phyloP scores from a whole-genome alignment of 2,329 filamentous ascomycete species.

The Colletotrichum navitas region DNA sequence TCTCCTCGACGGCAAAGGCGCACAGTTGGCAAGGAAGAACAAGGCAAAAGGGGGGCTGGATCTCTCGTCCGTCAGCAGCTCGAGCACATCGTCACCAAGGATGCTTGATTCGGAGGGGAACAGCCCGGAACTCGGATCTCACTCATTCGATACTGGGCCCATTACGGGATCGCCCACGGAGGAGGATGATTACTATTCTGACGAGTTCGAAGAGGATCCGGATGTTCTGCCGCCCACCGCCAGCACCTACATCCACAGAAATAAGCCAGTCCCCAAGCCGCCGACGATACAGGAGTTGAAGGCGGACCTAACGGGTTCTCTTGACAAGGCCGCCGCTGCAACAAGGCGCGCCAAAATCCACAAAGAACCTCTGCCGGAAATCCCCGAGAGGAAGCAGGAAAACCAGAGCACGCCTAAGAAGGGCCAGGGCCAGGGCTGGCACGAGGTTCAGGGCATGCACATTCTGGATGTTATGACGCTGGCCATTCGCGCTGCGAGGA shows the following conservation, averaged over 20 bases:
- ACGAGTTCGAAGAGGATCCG: conserved; percentile 75
- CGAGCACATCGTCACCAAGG: conserved; percentile 53
- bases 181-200: conserved; percentile 63
- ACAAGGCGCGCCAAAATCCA: conserved; percentile 69
- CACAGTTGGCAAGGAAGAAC: conserved; percentile 81
- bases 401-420: conserved; percentile 45
- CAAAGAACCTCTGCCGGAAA: conserved; percentile 44
- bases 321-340: conserved; percentile 77
- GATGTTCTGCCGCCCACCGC: conserved; percentile 96
- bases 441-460: conserved; percentile 91
- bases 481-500: conserved; percentile 94
- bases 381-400: conserved; percentile 2
- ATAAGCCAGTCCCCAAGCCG: conserved; percentile 84
- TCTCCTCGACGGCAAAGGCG: conserved; percentile 92
- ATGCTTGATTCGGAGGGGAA: conserved; percentile 64
- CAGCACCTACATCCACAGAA: conserved; percentile 92
- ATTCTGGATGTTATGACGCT: conserved; percentile 93
- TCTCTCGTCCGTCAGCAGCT: conserved; percentile 59
- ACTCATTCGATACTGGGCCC: conserved; percentile 53
- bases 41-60: conserved; percentile 71
- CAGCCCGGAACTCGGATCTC: conserved; percentile 66
- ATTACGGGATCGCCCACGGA: conserved; percentile 64
- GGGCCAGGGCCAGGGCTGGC: conserved; percentile 74
- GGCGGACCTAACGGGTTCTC: conserved; percentile 71
- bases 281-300: conserved; percentile 87